Percentiles rank a stretch among this genome's conserved stretches.
These are phyloP conservation scores for Fusarium luffae DNA, from an alignment of 2,329 filamentous ascomycete genomes.

Conservation along the genomic window DNA sequence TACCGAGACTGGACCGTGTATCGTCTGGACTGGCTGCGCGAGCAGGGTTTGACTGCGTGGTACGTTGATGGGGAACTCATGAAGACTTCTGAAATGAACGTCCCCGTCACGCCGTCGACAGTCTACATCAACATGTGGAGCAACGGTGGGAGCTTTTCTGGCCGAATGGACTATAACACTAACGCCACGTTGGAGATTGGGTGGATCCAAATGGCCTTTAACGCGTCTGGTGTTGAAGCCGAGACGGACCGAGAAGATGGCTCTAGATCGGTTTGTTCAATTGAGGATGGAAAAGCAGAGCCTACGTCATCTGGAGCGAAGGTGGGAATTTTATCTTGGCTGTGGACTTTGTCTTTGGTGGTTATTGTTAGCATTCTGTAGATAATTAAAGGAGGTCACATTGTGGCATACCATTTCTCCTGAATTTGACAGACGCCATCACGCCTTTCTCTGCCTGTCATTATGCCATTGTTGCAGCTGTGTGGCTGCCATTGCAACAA, in stretches of 20 bases:
- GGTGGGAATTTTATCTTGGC: neutral
- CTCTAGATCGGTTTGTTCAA: neutral
- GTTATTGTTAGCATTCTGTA: neutral
- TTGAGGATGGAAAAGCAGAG: neutral
- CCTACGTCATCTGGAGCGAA: neutral
- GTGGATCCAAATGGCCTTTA: conserved; percentile 34
- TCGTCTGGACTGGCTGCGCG: conserved; percentile 24
- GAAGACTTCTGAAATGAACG: conserved; percentile 12
- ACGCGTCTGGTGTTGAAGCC: conserved; percentile 10
- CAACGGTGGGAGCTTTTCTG: conserved; percentile 26
- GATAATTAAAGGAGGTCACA: neutral
- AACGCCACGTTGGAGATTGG: conserved; percentile 25
- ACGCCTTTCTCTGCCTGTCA: neutral
- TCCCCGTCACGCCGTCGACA: conserved; percentile 18
- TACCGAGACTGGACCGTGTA: conserved; percentile 17
- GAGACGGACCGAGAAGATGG: neutral
- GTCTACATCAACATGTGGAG: conserved; percentile 36
- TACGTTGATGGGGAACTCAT: neutral
- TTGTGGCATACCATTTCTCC: neutral
- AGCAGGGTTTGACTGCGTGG: neutral
- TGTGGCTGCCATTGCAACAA: neutral
- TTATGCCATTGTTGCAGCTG: neutral
- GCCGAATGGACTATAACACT: conserved; percentile 15
- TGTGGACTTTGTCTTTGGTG: neutral
- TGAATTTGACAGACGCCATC: neutral